Percentiles rank a stretch among this genome's conserved stretches.
Evolutionary conservation across 345 rosid genomes (phyloP).

Genomic region (Eucalyptus camaldulensis): DNA sequence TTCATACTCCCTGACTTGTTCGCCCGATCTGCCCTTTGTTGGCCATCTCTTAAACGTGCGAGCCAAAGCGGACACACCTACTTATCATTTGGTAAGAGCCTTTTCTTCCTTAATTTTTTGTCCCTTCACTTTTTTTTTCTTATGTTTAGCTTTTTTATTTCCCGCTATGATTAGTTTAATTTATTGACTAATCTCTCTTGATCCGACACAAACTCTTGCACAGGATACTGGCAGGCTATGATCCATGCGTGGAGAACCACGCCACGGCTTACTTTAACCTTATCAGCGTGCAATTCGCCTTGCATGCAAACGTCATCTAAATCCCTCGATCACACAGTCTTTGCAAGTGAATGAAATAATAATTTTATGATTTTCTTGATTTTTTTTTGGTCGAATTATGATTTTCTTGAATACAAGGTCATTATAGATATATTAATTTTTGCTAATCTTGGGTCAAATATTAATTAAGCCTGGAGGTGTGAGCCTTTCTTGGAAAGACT

Average conservation of each 20-base stretch:
- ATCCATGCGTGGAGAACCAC: conserved; percentile 81
- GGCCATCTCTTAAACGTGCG: neutral
- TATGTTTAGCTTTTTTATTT: neutral
- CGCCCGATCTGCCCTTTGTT: neutral
- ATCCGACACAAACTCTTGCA: conserved; percentile 21
- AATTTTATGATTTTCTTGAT: neutral
- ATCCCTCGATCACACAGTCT: conserved; percentile 51
- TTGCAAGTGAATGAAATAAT: conserved; percentile 29
- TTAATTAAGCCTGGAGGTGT: conserved; percentile 18
- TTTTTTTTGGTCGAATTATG: neutral
- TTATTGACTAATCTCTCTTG: neutral
- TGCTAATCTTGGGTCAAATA: neutral
- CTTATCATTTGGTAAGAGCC: neutral
- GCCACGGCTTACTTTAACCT: conserved; percentile 58
- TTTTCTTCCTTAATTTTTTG: neutral
- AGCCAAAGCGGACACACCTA: neutral
- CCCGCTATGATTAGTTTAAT: neutral
- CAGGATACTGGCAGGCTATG: conserved; percentile 79
- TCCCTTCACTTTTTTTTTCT: neutral
- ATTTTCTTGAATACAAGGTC: neutral
- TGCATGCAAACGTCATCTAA: conserved; percentile 68
- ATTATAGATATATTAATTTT: neutral
- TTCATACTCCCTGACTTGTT: neutral
- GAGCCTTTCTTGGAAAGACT: conserved; percentile 13
- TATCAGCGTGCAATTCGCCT: conserved; percentile 78